These are phyloP conservation scores for Leishmania aethiopica DNA, from an alignment of 208 protist species.

Conservation along the genomic window DNA sequence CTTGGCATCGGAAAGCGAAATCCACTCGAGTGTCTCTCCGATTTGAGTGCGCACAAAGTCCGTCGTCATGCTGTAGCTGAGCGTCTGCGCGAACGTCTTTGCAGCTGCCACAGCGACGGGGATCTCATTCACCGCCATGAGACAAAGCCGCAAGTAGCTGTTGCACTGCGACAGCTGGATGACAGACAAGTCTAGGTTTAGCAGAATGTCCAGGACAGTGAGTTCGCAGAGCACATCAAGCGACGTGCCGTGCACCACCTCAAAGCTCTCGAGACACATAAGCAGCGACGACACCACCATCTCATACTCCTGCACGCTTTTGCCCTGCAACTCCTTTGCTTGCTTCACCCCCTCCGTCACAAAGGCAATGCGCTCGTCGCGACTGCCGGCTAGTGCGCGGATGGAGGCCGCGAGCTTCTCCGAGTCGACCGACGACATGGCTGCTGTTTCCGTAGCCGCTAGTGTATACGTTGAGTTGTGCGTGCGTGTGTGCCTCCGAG, in stretches of 20 bases:
- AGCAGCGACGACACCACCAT: constrained; percentile 63
- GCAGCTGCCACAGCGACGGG: constrained; percentile 54
- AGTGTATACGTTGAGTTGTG: background rate
- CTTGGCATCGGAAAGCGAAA: constrained; percentile 40
- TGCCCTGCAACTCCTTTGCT: constrained; percentile 72
- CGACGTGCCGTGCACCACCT: constrained; percentile 55
- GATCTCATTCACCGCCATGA: constrained; percentile 51
- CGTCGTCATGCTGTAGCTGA: constrained; percentile 66
- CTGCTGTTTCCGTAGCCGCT: background rate
- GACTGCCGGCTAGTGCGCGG: constrained; percentile 34
- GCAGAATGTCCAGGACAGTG: constrained; percentile 75
- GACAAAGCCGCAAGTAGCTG: constrained; percentile 80
- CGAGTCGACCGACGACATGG: constrained; percentile 31
- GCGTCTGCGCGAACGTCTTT: constrained; percentile 63
- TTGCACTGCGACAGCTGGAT: constrained; percentile 82
- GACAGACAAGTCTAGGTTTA: constrained; percentile 71
- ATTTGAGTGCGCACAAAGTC: constrained; percentile 74
- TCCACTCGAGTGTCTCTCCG: constrained; percentile 66
- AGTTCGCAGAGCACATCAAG: constrained; percentile 74
- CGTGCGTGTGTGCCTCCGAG: background rate
- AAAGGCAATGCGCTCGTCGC: constrained; percentile 49
- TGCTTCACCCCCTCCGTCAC: constrained; percentile 62
- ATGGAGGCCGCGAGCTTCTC: constrained; percentile 53
- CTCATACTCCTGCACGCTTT: constrained; percentile 79
- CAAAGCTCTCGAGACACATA: constrained; percentile 75